Evolutionary conservation across 805 yeast species (phyloP), one percentile per base, ranked within the genome.

Genomic region (Wickerhamomyces subpelliculosus): DNA sequence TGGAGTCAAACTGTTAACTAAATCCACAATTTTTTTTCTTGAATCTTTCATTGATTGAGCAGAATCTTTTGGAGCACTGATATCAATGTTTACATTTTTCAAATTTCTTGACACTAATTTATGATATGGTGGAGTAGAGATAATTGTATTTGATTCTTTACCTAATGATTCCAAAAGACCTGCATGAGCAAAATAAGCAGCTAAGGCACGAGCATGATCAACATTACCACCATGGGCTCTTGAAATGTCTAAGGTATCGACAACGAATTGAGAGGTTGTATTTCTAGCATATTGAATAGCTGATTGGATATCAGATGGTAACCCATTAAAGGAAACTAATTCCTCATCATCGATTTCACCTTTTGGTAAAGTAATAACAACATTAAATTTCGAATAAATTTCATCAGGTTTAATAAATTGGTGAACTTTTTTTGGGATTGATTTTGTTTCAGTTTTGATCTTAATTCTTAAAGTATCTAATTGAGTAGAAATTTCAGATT

Each of bases 151-250:
- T 36, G 64, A 65, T 43, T 57, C 63, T 2, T 52, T 45, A 19
- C 67, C 65, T 43, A 76, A 59, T n/a, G 47, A 40, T 31, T 61
- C 50, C 46, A 82, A 70, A 27, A 65, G 56, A 24, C 74, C 72
- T 41, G 75, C 65, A 43, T 72, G 67, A 38, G 63, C 57, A 47
- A 93, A 80, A 57, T 70, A 84, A 11, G 81, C 70, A 31, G 87
- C 81, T 40, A 93, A 68, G 29, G 78, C 72, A 44, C 76, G 75
- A 9, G 95, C 96, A 52, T 93, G 97, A 14, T 65, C 58, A 37
- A 75, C 55, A 54, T 85, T 76, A 46, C 84, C 85, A 52, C 87
- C 84, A 58, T 93, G 97, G 23, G 97, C 95, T 60, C 75, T 81
- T 10, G 94, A 78, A 59, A 93, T 80, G 52, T 88, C 95, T 54